phyloP scores from a whole-genome alignment of 2,329 filamentous ascomycete genomes.

The Incumbomyces lentus region DNA sequence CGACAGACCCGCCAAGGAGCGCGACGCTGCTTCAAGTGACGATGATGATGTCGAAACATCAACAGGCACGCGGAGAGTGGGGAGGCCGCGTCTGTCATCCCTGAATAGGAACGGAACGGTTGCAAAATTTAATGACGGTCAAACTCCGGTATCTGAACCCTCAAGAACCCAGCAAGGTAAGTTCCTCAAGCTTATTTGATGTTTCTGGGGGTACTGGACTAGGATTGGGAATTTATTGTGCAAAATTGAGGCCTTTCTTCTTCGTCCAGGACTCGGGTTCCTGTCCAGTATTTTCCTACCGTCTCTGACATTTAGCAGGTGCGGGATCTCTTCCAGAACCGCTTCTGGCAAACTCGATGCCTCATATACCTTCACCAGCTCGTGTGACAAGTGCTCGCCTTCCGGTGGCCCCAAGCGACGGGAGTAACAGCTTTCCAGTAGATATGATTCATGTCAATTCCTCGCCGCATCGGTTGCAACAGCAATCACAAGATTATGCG shows the following conservation, averaged over 20 bases:
- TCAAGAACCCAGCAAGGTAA: constrained; percentile 24
- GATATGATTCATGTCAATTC: too few species aligned
- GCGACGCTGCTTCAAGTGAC: constrained; percentile 24
- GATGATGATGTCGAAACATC: not conserved
- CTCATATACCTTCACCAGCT: too few species aligned
- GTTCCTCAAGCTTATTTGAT: constrained; percentile 11
- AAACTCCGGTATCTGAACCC: constrained; percentile 1
- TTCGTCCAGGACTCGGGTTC: too few species aligned
- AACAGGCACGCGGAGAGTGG: not conserved
- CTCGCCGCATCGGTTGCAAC: constrained; percentile 18
- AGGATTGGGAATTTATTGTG: constrained; percentile 30
- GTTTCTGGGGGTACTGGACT: constrained; percentile 25
- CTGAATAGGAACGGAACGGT: not conserved
- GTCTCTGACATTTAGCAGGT: too few species aligned
- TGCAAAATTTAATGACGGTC: not conserved
- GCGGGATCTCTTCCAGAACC: too few species aligned
- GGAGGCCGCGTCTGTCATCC: constrained; percentile 10
- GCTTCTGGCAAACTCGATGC: too few species aligned
- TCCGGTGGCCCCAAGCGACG: too few species aligned
- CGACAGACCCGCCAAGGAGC: constrained; percentile 47
- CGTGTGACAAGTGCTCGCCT: too few species aligned
- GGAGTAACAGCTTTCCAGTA: too few species aligned
- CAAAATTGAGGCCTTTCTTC: constrained; percentile 15
- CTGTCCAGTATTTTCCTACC: too few species aligned
- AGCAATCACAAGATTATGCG: constrained; percentile 48